A percentile compares a stretch with the other conserved stretches of the same genome.
Conservation (phyloP, 2,329 filamentous ascomycete species). For the Balansia obtecta region DNA sequence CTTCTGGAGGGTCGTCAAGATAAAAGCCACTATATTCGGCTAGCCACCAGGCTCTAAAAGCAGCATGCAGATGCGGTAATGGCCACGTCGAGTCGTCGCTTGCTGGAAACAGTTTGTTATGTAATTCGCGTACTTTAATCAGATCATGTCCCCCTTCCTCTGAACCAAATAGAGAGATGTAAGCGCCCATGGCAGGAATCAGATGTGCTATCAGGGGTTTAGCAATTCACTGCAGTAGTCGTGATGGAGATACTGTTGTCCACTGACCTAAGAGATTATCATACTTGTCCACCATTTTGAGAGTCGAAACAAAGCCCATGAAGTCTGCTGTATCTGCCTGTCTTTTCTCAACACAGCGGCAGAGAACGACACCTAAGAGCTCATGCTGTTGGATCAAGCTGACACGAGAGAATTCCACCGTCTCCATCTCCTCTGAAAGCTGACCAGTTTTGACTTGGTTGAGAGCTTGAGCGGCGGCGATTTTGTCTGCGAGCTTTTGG, state of each 20-base stretch:
- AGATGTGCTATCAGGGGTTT: conserved; percentile 50
- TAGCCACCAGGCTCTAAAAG: conserved; percentile 75
- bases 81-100: conserved; percentile 60
- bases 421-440: conserved; percentile 56
- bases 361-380: conserved; percentile 67
- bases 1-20: conserved; percentile 54
- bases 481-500: conserved; percentile 60
- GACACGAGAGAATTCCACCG: conserved; percentile 65
- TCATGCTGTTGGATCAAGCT: conserved; percentile 87
- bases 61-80: conserved; percentile 64
- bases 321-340: conserved; percentile 64
- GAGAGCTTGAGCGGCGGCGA: conserved; percentile 63
- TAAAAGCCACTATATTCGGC: conserved; percentile 89
- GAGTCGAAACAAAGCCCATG: conserved; percentile 50
- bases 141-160: conserved; percentile 58
- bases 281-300: conserved; percentile 65
- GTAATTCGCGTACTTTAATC: conserved; percentile 56
- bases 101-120: conserved; percentile 53
- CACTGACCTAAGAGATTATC: conserved; percentile 46
- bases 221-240: conserved; percentile 5
- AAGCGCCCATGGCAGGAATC: conserved; percentile 65
- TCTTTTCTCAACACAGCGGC: conserved; percentile 63
- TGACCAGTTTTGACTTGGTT: conserved; percentile 44
- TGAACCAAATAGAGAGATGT: conserved; percentile 67
- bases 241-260: neutral